Evolutionary conservation across 148 eudicot genomes (phyloP).

Genomic region (Diospyros lotus): DNA sequence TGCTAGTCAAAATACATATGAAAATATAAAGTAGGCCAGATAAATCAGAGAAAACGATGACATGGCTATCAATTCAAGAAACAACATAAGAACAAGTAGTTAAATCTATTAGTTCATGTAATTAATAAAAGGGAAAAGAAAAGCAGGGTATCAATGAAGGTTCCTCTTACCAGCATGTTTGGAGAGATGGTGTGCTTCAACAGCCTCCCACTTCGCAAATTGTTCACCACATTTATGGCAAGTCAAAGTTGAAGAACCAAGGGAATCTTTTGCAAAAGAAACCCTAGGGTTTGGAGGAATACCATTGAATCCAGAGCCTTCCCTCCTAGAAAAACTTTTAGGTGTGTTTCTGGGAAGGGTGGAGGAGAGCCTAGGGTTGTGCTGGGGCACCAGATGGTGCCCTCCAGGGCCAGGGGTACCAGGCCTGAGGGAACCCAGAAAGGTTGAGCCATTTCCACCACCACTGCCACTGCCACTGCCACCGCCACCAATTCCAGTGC

Average conservation of each 20-base stretch:
- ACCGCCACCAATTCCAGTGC: background rate
- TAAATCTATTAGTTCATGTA: no score
- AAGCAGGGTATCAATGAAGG: background rate
- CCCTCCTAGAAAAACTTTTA: constrained; percentile 14
- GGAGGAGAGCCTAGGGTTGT: constrained; percentile 17
- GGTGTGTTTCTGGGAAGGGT: constrained; percentile 21
- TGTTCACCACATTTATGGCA: constrained; percentile 61
- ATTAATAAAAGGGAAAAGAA: background rate
- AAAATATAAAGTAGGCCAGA: no score
- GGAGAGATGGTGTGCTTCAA: constrained; percentile 60
- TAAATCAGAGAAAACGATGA: no score
- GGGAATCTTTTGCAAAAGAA: constrained; percentile 22
- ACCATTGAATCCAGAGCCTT: constrained; percentile 21
- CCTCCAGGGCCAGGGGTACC: constrained; percentile 36
- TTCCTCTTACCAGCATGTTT: constrained; percentile 55
- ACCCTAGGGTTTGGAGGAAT: constrained; percentile 18
- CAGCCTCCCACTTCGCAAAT: constrained; percentile 48
- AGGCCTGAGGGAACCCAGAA: constrained; percentile 29
- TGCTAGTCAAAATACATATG: no score
- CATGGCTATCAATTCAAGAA: no score
- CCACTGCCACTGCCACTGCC: background rate
- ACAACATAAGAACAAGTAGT: no score
- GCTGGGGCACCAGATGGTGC: constrained; percentile 9
- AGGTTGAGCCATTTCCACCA: constrained; percentile 15
- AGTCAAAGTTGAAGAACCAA: constrained; percentile 12